A percentile compares a stretch with the other conserved stretches of the same genome.
phyloP scores from a whole-genome alignment of 2,329 filamentous ascomycete genomes.

The Karstenula rhodostoma region DNA sequence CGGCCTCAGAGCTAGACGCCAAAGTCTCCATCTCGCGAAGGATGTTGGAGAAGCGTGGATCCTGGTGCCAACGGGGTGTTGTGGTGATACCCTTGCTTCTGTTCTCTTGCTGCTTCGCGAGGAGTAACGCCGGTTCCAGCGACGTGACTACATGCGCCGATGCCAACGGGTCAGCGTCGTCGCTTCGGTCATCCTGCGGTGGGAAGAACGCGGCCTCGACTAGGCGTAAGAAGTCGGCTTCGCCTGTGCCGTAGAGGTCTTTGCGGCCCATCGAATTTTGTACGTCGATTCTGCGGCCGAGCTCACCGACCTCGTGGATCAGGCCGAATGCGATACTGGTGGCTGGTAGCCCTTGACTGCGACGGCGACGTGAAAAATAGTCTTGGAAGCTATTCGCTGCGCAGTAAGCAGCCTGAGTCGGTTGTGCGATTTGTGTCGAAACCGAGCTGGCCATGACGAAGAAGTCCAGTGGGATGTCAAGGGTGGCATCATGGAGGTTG shows the following conservation, averaged over 20 bases:
- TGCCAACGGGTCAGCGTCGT: constrained; percentile 31
- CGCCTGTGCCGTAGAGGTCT: constrained; percentile 14
- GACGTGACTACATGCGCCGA: constrained; percentile 31
- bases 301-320: constrained; percentile 33
- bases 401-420: constrained; percentile 30
- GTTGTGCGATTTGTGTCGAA: constrained; percentile 21
- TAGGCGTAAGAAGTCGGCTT: constrained; percentile 15
- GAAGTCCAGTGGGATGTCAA: constrained; percentile 30
- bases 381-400: constrained; percentile 36
- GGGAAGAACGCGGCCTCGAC: constrained; percentile 24
- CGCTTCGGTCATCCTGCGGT: constrained; percentile 18
- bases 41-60: neutral
- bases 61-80: neutral
- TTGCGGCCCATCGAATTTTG: constrained; percentile 19
- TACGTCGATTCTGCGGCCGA: constrained; percentile 15
- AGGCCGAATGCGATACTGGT: constrained; percentile 30
- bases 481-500: constrained; percentile 34
- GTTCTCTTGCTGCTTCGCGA: constrained; percentile 21
- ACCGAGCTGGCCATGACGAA: constrained; percentile 36
- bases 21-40: no score
- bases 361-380: constrained; percentile 28
- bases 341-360: constrained; percentile 24
- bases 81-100: neutral
- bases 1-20: no score
- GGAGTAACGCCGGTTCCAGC: constrained; percentile 30